These are phyloP conservation scores for Fusarium illudens DNA, from an alignment of 2,329 filamentous ascomycete species.

Conservation along the genomic window DNA sequence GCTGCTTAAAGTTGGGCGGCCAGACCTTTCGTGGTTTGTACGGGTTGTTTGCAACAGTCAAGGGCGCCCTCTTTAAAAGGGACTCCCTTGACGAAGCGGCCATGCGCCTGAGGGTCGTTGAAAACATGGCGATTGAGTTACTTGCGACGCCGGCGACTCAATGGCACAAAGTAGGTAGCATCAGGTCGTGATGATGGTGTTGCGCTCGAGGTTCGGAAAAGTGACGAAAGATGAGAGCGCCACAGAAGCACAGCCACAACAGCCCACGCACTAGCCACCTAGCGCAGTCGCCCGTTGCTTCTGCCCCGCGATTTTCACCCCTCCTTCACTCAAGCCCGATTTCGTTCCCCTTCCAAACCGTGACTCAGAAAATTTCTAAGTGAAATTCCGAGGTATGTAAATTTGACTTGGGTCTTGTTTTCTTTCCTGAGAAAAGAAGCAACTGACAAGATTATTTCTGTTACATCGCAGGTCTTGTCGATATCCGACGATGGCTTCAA, in stretches of 20 bases:
- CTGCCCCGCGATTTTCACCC: conserved; percentile 52
- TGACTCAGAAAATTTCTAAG: conserved; percentile 47
- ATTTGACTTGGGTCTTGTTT: background rate
- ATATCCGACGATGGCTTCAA: conserved; percentile 54
- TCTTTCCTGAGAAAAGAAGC: background rate
- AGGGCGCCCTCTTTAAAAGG: conserved; percentile 39
- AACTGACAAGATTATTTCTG: conserved; percentile 12
- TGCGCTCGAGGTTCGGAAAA: conserved; percentile 20
- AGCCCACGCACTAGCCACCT: conserved; percentile 26
- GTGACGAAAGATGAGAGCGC: conserved; percentile 11
- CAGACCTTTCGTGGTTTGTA: conserved; percentile 76
- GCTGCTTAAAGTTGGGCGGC: conserved; percentile 78
- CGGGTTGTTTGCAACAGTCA: conserved; percentile 60
- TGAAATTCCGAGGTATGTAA: conserved; percentile 37
- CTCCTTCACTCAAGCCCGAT: conserved; percentile 40
- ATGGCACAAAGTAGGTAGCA: conserved; percentile 18
- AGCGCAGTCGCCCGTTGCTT: conserved; percentile 19
- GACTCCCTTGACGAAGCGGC: conserved; percentile 44
- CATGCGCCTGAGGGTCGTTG: conserved; percentile 47
- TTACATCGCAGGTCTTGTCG: conserved; percentile 33
- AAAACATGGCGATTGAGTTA: conserved; percentile 44
- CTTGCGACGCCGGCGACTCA: conserved; percentile 8
- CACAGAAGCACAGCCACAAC: conserved; percentile 40
- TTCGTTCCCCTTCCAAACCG: conserved; percentile 30
- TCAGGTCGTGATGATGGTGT: conserved; percentile 13